A percentile compares a stretch with the other conserved stretches of the same genome.
phyloP scores from a whole-genome alignment of 208 protist species.

The Trypanosoma rangeli region DNA sequence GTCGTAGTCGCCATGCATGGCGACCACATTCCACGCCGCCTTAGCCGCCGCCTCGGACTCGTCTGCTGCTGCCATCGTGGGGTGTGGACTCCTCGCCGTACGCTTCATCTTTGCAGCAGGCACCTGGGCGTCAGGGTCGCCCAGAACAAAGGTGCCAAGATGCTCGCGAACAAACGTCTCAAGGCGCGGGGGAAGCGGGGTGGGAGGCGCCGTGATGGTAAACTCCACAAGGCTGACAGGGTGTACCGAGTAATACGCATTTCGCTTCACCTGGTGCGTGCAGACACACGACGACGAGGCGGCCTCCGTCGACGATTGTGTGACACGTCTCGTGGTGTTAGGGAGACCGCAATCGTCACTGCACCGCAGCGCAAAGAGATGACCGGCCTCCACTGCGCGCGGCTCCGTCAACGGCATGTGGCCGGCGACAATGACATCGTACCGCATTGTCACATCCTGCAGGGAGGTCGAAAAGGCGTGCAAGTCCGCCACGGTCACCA shows the following conservation, averaged over 20 bases:
- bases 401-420: constrained; percentile 50
- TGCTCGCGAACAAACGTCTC: constrained; percentile 52
- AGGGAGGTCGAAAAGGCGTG: constrained; percentile 50
- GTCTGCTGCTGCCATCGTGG: not conserved
- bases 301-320: not conserved
- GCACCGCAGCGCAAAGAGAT: constrained; percentile 1
- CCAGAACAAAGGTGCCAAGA: constrained; percentile 66
- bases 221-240: constrained; percentile 75
- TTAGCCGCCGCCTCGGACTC: not conserved
- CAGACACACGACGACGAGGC: constrained; percentile 23
- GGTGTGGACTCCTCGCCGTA: not conserved
- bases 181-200: constrained; percentile 50
- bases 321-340: not conserved
- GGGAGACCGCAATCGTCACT: not conserved
- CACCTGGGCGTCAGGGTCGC: constrained; percentile 47
- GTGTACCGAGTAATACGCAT: constrained; percentile 82
- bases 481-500: constrained; percentile 57
- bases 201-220: constrained; percentile 54
- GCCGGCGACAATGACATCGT: constrained; percentile 77
- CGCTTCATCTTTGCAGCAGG: constrained; percentile 13
- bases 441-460: constrained; percentile 51
- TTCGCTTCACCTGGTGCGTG: constrained; percentile 58
- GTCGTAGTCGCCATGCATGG: constrained; percentile 77
- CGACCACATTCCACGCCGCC: constrained; percentile 13
- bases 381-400: not conserved